These are phyloP conservation scores for Pseudopyrenochaeta lycopersici DNA, from an alignment of 2,329 filamentous ascomycete genomes.

Conservation along the genomic window DNA sequence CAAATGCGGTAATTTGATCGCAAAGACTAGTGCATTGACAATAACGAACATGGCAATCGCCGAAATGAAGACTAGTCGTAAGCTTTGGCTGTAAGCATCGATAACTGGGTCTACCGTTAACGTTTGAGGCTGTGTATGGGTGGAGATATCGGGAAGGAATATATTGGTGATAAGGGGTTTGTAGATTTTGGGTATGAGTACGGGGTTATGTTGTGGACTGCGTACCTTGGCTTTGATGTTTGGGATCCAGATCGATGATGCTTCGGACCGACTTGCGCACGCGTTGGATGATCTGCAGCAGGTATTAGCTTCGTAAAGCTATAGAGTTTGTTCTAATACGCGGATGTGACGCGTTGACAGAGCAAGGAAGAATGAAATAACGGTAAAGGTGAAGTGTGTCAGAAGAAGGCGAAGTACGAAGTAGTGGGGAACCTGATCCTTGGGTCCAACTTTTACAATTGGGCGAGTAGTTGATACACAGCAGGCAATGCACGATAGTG, in stretches of 20 bases:
- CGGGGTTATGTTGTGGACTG: slow-evolving; percentile 1
- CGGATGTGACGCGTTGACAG: not conserved
- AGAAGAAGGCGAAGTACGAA: slow-evolving; percentile 1
- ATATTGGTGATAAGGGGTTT: not conserved
- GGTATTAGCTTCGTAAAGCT: not conserved
- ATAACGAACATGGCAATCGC: slow-evolving; percentile 58
- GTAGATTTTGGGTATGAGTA: no score
- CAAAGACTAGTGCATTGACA: slow-evolving; percentile 60
- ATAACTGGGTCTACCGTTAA: slow-evolving; percentile 44
- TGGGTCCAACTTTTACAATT: not conserved
- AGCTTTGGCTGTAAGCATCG: slow-evolving; percentile 48
- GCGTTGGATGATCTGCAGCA: slow-evolving; percentile 52
- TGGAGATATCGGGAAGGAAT: not conserved
- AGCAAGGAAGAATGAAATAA: not conserved
- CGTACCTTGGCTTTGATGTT: slow-evolving; percentile 59
- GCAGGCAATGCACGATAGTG: not conserved
- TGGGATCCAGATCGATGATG: slow-evolving; percentile 55
- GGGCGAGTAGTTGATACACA: not conserved
- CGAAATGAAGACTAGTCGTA: slow-evolving; percentile 54
- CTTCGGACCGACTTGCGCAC: slow-evolving; percentile 61
- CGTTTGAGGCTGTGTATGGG: slow-evolving; percentile 24
- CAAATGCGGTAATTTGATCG: slow-evolving; percentile 63
- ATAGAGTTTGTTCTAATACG: not conserved
- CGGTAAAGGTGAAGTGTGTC: not conserved
- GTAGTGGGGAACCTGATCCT: not conserved